These are phyloP conservation scores for Orbilia blumenaviensis DNA, from an alignment of 2,329 filamentous ascomycete genomes.

Conservation along the genomic window DNA sequence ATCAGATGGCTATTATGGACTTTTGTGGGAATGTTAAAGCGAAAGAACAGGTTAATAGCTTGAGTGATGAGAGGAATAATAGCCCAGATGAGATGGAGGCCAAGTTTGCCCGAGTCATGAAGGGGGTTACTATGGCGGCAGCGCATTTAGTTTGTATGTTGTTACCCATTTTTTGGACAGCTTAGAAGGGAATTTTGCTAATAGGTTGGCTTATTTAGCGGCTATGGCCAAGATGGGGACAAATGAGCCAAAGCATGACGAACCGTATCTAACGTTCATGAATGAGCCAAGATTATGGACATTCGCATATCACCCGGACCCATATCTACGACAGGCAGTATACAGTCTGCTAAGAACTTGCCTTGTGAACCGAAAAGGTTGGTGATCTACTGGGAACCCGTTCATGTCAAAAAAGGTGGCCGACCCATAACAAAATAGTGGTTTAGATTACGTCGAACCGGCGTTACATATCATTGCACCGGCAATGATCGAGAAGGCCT, in stretches of 20 bases:
- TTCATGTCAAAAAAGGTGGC: slow-evolving; percentile 21
- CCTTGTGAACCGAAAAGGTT: slow-evolving; percentile 63
- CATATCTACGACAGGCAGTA: slow-evolving; percentile 68
- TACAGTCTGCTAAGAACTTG: slow-evolving; percentile 68
- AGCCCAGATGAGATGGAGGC: slow-evolving; percentile 83
- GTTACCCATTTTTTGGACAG: neutral
- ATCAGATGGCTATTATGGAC: slow-evolving; percentile 80
- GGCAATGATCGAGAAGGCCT: slow-evolving; percentile 75
- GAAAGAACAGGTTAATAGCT: slow-evolving; percentile 78
- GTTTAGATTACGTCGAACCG: slow-evolving; percentile 63
- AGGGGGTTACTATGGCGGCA: slow-evolving; percentile 68
- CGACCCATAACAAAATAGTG: slow-evolving; percentile 45
- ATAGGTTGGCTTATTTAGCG: slow-evolving; percentile 37
- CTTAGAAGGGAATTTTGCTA: slow-evolving; percentile 57
- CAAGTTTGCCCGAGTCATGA: slow-evolving; percentile 83
- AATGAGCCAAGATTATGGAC: slow-evolving; percentile 71
- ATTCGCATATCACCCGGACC: slow-evolving; percentile 68
- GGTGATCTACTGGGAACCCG: slow-evolving; percentile 54
- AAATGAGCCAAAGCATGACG: slow-evolving; percentile 70
- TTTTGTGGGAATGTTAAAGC: slow-evolving; percentile 81
- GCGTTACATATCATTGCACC: slow-evolving; percentile 67
- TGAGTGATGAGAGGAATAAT: slow-evolving; percentile 89
- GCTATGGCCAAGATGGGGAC: slow-evolving; percentile 55
- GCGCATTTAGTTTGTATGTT: slow-evolving; percentile 66
- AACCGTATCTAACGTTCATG: slow-evolving; percentile 74